A percentile compares a stretch with the other conserved stretches of the same genome.
phyloP scores from a whole-genome alignment of 164 flowering plant genomes.

The Cinnamomum chago region DNA sequence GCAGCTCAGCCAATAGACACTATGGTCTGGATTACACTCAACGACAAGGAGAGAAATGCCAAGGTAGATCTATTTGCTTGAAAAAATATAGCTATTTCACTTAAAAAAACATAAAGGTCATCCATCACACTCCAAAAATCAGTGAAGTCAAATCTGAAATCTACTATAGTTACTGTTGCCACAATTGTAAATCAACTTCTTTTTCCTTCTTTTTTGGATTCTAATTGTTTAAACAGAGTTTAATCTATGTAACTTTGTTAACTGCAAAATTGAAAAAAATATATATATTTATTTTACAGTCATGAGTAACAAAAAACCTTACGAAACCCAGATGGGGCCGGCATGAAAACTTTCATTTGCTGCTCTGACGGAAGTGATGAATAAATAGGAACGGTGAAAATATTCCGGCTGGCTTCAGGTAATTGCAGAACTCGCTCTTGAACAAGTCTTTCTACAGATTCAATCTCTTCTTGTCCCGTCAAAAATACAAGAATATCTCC shows the following conservation, averaged over 20 bases:
- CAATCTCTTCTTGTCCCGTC: conserved; percentile 99
- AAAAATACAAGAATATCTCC: conserved; percentile 93
- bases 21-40: too few relatives aligned
- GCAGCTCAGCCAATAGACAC: too few relatives aligned
- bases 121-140: too few relatives aligned
- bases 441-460: conserved; percentile 72
- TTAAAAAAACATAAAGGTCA: too few relatives aligned
- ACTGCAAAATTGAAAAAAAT: background rate
- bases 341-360: conserved; percentile 75
- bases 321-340: conserved; percentile 71
- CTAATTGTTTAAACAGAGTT: too few relatives aligned
- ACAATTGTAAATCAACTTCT: background rate
- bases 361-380: conserved; percentile 94
- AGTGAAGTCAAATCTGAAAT: too few relatives aligned
- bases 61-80: too few relatives aligned
- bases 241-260: background rate
- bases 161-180: too few relatives aligned
- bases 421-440: conserved; percentile 51
- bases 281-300: background rate
- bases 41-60: too few relatives aligned
- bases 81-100: too few relatives aligned
- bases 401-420: conserved; percentile 48
- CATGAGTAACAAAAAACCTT: conserved; percentile 48
- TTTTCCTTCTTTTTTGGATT: background rate
- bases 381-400: conserved; percentile 61